phyloP scores from a whole-genome alignment of 78 protist genomes.

The Dictyostelium discoideum region DNA sequence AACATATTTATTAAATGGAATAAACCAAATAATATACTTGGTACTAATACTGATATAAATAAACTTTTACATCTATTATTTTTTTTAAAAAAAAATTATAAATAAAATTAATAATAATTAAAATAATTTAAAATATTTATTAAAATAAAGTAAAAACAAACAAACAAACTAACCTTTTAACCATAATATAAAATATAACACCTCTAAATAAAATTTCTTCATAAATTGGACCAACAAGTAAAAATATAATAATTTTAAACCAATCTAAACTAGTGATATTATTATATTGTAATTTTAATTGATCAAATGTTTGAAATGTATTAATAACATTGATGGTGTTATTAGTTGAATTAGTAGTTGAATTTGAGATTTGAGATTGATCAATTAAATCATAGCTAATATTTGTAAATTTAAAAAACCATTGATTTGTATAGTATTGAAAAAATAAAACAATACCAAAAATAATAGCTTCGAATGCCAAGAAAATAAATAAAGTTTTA shows the following conservation, averaged over 20 bases:
- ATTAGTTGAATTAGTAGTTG: neutral
- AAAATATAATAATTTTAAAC: neutral
- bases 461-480: neutral
- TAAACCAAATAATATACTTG: constrained; percentile 14
- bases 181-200: constrained; percentile 1
- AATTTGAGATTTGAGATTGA: neutral
- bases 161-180: constrained; percentile 15
- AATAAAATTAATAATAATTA: neutral
- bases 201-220: constrained; percentile 60
- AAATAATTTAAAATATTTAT: too few species aligned
- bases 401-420: constrained; percentile 16
- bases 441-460: neutral
- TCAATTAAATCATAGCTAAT: neutral
- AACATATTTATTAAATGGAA: constrained; percentile 46
- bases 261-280: neutral
- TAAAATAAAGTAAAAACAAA: too few species aligned
- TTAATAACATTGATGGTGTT: neutral
- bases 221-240: constrained; percentile 5
- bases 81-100: neutral
- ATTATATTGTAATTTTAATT: neutral
- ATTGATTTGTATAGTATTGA: neutral
- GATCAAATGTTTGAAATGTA: neutral
- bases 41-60: neutral
- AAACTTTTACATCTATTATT: constrained; percentile 11
- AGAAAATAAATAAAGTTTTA: neutral